Conservation (phyloP, 2,329 filamentous ascomycete species). For the Hawksworthiomyces lignivorus region DNA sequence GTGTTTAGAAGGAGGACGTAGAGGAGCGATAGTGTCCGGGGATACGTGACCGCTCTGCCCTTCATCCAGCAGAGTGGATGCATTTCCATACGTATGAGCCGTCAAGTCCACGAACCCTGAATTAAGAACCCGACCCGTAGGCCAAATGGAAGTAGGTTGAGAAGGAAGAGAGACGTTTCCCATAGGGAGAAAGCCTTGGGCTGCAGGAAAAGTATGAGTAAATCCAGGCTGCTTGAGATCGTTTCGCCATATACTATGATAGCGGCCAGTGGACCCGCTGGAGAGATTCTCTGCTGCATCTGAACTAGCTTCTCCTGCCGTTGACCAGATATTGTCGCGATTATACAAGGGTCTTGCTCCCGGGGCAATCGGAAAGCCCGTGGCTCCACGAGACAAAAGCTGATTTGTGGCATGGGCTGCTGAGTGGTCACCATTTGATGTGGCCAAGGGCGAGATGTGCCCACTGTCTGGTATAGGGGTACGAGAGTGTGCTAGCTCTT, state of each 20-base stretch:
- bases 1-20: conserved; percentile 34
- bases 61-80: conserved; percentile 29
- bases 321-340: conserved; percentile 44
- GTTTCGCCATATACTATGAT: conserved; percentile 11
- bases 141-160: conserved; percentile 38
- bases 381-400: conserved; percentile 9
- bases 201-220: conserved; percentile 18
- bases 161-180: conserved; percentile 23
- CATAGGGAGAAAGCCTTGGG: conserved; percentile 20
- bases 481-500: conserved; percentile 58
- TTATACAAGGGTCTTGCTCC: conserved; percentile 30
- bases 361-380: conserved; percentile 14
- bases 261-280: conserved; percentile 22
- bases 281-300: conserved; percentile 50
- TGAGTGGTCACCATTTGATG: conserved; percentile 29
- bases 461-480: conserved; percentile 52
- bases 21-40: conserved; percentile 40
- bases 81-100: conserved; percentile 20
- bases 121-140: conserved; percentile 32
- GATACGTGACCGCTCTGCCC: conserved; percentile 40
- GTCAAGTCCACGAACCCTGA: conserved; percentile 32
- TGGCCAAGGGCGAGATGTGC: conserved; percentile 39
- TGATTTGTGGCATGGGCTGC: neutral
- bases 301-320: conserved; percentile 46
- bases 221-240: conserved; percentile 34